phyloP scores from a whole-genome alignment of 768 basidiomycete genomes.

The Boletus sp. region DNA sequence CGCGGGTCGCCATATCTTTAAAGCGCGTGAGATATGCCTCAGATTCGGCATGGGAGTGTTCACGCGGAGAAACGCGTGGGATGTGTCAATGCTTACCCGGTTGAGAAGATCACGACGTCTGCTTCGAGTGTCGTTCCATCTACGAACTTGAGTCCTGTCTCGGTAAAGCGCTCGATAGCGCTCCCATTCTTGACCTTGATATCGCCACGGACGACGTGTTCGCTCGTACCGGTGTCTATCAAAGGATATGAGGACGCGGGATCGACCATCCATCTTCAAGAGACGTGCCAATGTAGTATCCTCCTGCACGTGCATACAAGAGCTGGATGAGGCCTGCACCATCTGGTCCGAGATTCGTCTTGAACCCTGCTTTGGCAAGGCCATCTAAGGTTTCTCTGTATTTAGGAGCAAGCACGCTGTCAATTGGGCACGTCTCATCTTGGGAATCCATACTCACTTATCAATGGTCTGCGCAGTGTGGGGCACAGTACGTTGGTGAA shows the following conservation, averaged over 20 bases:
- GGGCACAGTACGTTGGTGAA: conserved; percentile 21
- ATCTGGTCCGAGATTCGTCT: conserved; percentile 34
- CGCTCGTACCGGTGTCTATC: conserved; percentile 39
- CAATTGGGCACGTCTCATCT: neutral
- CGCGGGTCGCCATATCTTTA: conserved; percentile 46
- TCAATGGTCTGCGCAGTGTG: conserved; percentile 21
- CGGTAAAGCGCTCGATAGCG: conserved; percentile 29
- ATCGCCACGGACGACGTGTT: conserved; percentile 43
- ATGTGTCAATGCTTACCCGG: conserved; percentile 16
- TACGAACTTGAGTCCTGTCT: conserved; percentile 28
- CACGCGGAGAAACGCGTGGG: neutral
- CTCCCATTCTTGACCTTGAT: conserved; percentile 51
- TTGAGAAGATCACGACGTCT: conserved; percentile 33
- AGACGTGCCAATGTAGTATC: conserved; percentile 39
- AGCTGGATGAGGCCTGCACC: conserved; percentile 32
- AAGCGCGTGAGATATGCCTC: neutral
- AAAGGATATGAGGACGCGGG: neutral
- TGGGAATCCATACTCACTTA: conserved; percentile 16
- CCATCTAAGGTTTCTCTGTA: conserved; percentile 36
- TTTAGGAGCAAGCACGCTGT: neutral
- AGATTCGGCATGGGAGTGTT: neutral
- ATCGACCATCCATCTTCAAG: too few species aligned
- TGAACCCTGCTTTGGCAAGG: conserved; percentile 38
- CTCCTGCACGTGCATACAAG: conserved; percentile 30
- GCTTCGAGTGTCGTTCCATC: conserved; percentile 32